Percentiles rank a stretch among this genome's conserved stretches.
phyloP scores from a whole-genome alignment of 768 basidiomycete genomes.

The Suillus lakei region DNA sequence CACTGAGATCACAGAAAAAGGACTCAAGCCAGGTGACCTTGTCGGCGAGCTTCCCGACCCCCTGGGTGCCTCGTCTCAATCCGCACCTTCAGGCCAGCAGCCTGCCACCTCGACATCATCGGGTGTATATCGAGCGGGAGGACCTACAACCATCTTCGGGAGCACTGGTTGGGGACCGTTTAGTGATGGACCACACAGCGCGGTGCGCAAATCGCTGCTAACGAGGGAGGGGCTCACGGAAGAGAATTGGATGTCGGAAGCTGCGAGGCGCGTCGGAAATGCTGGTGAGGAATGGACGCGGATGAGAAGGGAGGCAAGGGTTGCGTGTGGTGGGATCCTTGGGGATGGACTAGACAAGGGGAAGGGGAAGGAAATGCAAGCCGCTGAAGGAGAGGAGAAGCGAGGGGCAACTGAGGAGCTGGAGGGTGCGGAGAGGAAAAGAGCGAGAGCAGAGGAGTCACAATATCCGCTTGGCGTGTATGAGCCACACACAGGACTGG shows the following conservation, averaged over 20 bases:
- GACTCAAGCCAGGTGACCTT: constrained; percentile 79
- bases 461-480: constrained; percentile 69
- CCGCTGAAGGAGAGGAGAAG: constrained; percentile 34
- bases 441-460: constrained; percentile 34
- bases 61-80: constrained; percentile 51
- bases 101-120: constrained; percentile 37
- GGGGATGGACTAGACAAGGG: constrained; percentile 32
- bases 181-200: constrained; percentile 85
- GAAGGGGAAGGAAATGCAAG: constrained; percentile 39
- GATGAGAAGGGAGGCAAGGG: constrained; percentile 59
- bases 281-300: constrained; percentile 67
- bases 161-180: constrained; percentile 84
- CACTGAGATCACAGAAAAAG: constrained; percentile 78
- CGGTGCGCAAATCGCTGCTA: constrained; percentile 80
- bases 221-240: constrained; percentile 80
- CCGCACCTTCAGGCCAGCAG: constrained; percentile 42
- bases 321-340: constrained; percentile 53
- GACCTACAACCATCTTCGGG: constrained; percentile 92
- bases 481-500: constrained; percentile 78
- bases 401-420: constrained; percentile 23
- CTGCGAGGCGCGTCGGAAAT: constrained; percentile 67
- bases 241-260: constrained; percentile 93
- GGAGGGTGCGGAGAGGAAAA: constrained; percentile 30
- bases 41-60: constrained; percentile 87
- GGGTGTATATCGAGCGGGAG: constrained; percentile 86